Evolutionary conservation across 306 rosid genomes (phyloP).

Genomic region (Hippophae rhamnoides): DNA sequence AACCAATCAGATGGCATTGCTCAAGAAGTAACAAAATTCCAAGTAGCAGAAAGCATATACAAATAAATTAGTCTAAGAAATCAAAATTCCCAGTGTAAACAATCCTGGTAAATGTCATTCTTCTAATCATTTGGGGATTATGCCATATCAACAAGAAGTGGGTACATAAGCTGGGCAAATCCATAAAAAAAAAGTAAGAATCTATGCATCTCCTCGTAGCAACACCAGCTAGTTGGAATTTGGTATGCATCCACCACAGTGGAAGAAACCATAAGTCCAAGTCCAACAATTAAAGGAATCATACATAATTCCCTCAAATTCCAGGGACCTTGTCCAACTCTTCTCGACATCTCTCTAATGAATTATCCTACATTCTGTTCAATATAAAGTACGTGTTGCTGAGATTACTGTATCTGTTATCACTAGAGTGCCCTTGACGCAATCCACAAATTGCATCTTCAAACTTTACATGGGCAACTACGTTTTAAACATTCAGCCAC

Average conservation of each 20-base stretch:
- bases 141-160: constrained; percentile 21
- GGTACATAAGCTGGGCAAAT: constrained; percentile 30
- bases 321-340: constrained; percentile 19
- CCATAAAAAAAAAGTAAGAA: constrained; percentile 2
- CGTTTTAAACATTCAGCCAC: constrained; percentile 39
- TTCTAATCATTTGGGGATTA: constrained; percentile 16
- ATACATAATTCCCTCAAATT: constrained; percentile 21
- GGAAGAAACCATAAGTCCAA: constrained; percentile 17
- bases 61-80: constrained; percentile 28
- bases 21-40: constrained; percentile 2
- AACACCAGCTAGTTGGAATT: constrained; percentile 16
- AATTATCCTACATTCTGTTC: constrained; percentile 23
- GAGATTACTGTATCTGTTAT: constrained; percentile 19
- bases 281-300: constrained; percentile 6
- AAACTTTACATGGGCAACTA: constrained; percentile 5
- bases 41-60: constrained; percentile 17
- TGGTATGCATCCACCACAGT: constrained; percentile 21
- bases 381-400: constrained; percentile 17
- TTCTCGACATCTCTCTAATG: constrained; percentile 20
- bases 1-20: constrained; percentile 12
- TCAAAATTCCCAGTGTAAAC: constrained; percentile 33
- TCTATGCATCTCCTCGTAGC: constrained; percentile 4
- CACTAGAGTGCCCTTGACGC: constrained; percentile 17
- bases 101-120: constrained; percentile 34
- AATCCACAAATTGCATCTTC: constrained; percentile 11